These are phyloP conservation scores for Colletotrichum sp. DNA, from an alignment of 2,329 filamentous ascomycete genomes.

Conservation along the genomic window DNA sequence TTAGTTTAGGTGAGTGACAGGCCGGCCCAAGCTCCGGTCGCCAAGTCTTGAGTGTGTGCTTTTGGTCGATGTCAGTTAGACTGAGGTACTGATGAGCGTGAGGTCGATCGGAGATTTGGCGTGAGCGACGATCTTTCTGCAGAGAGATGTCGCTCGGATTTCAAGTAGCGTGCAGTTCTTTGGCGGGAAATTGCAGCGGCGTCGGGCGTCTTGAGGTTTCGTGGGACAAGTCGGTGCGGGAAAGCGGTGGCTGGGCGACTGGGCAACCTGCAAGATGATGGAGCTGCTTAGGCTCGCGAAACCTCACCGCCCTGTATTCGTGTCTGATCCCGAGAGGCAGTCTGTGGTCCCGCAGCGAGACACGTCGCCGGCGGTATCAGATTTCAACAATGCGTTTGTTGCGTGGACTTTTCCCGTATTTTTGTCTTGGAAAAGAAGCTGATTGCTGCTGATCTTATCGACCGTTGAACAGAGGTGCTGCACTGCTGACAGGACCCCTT, in stretches of 20 bases:
- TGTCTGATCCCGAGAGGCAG: not conserved
- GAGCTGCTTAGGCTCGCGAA: not conserved
- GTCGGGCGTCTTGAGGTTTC: not conserved
- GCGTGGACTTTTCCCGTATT: not conserved
- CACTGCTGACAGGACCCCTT: not conserved
- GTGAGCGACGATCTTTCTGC: not conserved
- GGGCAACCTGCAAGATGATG: slow-evolving; percentile 11
- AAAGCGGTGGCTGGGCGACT: slow-evolving; percentile 21
- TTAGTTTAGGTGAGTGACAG: not conserved
- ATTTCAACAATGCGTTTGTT: not conserved
- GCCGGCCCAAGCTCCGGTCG: not conserved
- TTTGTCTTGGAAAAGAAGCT: not conserved
- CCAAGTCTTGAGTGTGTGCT: not conserved
- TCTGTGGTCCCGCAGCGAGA: slow-evolving; percentile 14
- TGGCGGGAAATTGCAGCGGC: not conserved
- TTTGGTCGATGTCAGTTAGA: not conserved
- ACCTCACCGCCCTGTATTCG: slow-evolving; percentile 9
- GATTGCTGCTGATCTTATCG: not conserved
- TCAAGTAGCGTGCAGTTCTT: not conserved
- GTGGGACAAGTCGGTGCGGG: not conserved
- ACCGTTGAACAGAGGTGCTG: not conserved
- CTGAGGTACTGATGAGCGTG: not conserved
- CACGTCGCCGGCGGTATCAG: not conserved
- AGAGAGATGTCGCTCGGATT: not conserved
- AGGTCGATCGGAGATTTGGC: not conserved